These are phyloP conservation scores for Cyclotella kingstonii DNA, from an alignment of 108 stramenopile genomes.

Conservation along the genomic window DNA sequence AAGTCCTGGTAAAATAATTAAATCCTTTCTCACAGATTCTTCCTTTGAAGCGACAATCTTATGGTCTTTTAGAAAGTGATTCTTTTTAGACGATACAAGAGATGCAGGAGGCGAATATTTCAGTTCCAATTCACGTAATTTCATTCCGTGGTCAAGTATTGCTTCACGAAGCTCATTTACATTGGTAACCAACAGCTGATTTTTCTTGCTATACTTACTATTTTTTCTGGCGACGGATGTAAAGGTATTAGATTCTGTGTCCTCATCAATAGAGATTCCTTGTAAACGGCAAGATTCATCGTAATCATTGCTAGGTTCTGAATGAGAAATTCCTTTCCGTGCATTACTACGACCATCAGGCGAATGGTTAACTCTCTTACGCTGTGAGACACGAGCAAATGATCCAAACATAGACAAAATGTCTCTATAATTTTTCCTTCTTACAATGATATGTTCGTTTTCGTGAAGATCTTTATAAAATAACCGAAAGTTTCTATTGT, in stretches of 20 bases:
- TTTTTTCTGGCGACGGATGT: not conserved
- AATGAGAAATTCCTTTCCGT: constrained; percentile 15
- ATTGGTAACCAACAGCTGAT: constrained; percentile 34
- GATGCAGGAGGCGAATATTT: constrained; percentile 30
- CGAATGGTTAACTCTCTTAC: too few species aligned
- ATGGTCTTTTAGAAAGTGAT: not conserved
- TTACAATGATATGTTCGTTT: too few species aligned
- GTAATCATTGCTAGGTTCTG: too few species aligned
- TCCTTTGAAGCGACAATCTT: not conserved
- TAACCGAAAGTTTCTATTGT: too few species aligned
- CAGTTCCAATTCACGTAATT: constrained; percentile 42
- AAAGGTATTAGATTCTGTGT: not conserved
- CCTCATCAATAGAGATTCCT: too few species aligned
- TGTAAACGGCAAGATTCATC: too few species aligned
- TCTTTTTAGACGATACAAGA: constrained; percentile 9
- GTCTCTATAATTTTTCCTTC: too few species aligned
- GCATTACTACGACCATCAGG: too few species aligned
- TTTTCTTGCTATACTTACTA: constrained; percentile 14
- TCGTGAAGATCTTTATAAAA: too few species aligned
- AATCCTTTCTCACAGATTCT: not conserved
- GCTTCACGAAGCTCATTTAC: constrained; percentile 58
- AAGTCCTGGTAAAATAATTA: too few species aligned
- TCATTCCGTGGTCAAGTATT: constrained; percentile 46
- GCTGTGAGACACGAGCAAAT: too few species aligned
- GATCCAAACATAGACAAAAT: too few species aligned